A percentile compares a stretch with the other conserved stretches of the same genome.
Evolutionary conservation across 78 protist genomes (phyloP).

Genomic region (Paulinella micropora): DNA sequence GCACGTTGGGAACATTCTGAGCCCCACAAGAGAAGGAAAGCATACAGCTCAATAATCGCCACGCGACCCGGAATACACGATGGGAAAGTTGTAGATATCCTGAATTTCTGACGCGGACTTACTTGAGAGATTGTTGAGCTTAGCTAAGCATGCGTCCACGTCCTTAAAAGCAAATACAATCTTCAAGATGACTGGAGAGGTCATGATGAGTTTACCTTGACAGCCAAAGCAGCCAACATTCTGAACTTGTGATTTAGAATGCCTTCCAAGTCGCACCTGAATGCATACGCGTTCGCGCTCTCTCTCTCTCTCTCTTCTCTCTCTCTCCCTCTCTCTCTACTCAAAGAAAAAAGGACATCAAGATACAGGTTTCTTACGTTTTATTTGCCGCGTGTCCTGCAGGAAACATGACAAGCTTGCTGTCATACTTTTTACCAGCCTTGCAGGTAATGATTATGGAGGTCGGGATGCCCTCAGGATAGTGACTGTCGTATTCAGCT

Average conservation of each 20-base stretch:
- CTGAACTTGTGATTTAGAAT: not conserved
- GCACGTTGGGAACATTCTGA: no score
- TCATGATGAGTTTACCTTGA: no score
- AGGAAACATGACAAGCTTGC: not conserved
- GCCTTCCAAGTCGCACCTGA: not conserved
- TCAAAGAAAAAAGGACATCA: no score
- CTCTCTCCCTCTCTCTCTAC: no score
- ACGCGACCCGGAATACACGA: no score
- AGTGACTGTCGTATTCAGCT: not conserved
- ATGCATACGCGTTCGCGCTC: no score
- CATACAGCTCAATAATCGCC: no score
- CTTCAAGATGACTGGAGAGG: no score
- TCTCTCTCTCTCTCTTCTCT: no score
- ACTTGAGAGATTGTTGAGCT: not conserved
- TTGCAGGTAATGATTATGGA: not conserved
- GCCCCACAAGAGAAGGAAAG: no score
- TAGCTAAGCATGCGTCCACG: not conserved
- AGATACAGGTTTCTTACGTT: no score
- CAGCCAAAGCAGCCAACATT: not conserved
- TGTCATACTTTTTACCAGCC: not conserved
- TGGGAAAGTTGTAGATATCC: not conserved
- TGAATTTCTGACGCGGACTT: not conserved
- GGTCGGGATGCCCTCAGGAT: not conserved
- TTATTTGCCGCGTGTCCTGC: not conserved
- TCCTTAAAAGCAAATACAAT: not conserved